Evolutionary conservation across 768 basidiomycete species (phyloP).

Genomic region (Tephrocybe sp.): DNA sequence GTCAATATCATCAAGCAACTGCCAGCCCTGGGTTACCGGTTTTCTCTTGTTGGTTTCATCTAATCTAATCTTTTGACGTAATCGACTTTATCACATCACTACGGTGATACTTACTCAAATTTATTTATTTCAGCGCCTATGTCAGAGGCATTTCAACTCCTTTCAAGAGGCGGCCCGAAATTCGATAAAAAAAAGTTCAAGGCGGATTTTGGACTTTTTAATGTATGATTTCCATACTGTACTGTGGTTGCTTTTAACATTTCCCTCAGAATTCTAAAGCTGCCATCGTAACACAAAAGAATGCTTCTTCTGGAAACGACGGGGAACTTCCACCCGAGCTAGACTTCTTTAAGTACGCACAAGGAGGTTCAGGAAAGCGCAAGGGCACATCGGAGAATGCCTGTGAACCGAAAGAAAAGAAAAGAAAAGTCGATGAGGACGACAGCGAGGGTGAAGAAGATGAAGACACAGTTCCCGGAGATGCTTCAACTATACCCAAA

Average conservation of each 20-base stretch:
- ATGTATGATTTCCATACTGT: conserved; percentile 32
- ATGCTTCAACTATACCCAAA: conserved; percentile 26
- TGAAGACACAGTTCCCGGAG: conserved; percentile 13
- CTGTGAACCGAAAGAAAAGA: conserved; percentile 26
- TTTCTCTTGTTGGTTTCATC: neutral
- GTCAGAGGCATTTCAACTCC: conserved; percentile 88
- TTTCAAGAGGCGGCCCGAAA: conserved; percentile 80
- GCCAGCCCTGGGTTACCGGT: too few species aligned
- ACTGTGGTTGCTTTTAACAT: conserved; percentile 1
- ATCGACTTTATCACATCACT: neutral
- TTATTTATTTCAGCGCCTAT: neutral
- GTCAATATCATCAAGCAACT: too few species aligned
- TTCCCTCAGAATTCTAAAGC: conserved; percentile 17
- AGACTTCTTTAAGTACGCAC: conserved; percentile 90
- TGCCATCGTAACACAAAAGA: conserved; percentile 8
- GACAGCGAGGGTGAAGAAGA: conserved; percentile 20
- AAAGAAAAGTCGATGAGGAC: conserved; percentile 28
- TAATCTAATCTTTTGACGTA: conserved; percentile 10
- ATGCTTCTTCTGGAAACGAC: conserved; percentile 22
- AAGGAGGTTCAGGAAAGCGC: conserved; percentile 51
- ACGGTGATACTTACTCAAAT: neutral
- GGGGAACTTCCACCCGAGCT: conserved; percentile 70
- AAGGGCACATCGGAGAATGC: conserved; percentile 29
- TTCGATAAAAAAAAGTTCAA: conserved; percentile 80
- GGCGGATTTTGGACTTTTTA: conserved; percentile 68